phyloP scores from a whole-genome alignment of 257 asterid genomes.

The Anisodus acutangulus region DNA sequence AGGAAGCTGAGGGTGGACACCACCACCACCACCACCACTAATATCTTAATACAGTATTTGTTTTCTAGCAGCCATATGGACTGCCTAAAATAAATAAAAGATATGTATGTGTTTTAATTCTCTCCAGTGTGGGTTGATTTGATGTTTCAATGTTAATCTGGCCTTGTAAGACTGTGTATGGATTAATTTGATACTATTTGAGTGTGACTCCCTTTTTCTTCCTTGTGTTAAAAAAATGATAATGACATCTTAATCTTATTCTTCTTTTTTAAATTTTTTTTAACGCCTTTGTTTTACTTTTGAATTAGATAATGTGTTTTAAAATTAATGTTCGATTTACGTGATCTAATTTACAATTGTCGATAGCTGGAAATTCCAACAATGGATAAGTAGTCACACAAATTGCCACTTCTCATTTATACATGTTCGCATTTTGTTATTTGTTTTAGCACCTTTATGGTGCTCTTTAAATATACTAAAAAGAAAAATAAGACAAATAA shows the following conservation, averaged over 20 bases:
- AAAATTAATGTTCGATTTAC: neutral
- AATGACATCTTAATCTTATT: too few relatives aligned
- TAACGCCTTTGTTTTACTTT: neutral
- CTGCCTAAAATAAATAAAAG: neutral
- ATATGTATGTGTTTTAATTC: neutral
- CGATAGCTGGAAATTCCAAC: neutral
- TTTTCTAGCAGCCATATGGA: neutral
- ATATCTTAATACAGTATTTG: neutral
- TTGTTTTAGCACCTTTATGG: neutral
- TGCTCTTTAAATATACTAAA: too few relatives aligned
- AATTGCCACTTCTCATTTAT: neutral
- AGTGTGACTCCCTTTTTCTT: neutral
- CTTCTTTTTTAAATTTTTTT: too few relatives aligned
- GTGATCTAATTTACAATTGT: neutral
- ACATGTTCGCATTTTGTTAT: neutral
- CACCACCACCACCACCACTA: neutral
- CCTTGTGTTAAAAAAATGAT: neutral
- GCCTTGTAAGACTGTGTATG: neutral
- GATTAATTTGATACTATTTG: neutral
- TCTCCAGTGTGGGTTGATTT: neutral
- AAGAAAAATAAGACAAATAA: too few relatives aligned
- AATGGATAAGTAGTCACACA: neutral
- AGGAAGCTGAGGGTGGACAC: conserved; percentile 44
- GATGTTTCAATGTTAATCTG: neutral
- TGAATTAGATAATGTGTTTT: neutral